Evolutionary conservation across 129 eudicot genomes (phyloP), one percentile per base, ranked within the genome.

Genomic region (Helichrysum umbraculigerum): DNA sequence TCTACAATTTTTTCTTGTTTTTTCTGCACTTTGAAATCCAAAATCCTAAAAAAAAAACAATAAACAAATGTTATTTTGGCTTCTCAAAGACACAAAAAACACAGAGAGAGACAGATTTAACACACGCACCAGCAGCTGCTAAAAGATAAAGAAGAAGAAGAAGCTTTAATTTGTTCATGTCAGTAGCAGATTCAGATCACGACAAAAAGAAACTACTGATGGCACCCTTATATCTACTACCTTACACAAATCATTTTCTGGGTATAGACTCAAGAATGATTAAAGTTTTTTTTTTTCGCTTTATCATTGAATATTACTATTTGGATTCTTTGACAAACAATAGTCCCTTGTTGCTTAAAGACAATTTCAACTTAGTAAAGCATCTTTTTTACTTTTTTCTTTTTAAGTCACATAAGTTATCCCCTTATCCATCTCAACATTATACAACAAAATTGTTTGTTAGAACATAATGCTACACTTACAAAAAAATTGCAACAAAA

Each of bases 251-350:
- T 33, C 78, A 47, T 77, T 86, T 78, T 83, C 81, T 76, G 78
- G 61, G 70, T 73, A 73, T 60, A 68, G 81, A 72, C 85, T 78
- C 81, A 79, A 86, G 83, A n/a, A 78, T 81, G 69, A 73, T 76
- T 41, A 77, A 79, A 72, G 84, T 76, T 66, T 76, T 66, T 32
- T 66, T 51, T 79, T 64, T n/a, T n/a, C n/a, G n/a, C n/a, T n/a
- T 65, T 87, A 87, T 32, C n/a, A n/a, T 67, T 67, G 33, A 76
- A 75, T 86, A 79, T 63, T 25, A 25, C 5, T 86, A 79, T 73
- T 39, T 14, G 81, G 90, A 93, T 88, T 93, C 97, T 81, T 63
- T 80, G 91, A 90, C 98, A 88, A 90, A 90, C 92, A 74, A 76
- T 82, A 90, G 85, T 74, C 81, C 56, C 76, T 81, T 75, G 76